Evolutionary conservation across 2,329 filamentous ascomycete genomes (phyloP).

Genomic region (Aspergillus brunneoviolaceus): DNA sequence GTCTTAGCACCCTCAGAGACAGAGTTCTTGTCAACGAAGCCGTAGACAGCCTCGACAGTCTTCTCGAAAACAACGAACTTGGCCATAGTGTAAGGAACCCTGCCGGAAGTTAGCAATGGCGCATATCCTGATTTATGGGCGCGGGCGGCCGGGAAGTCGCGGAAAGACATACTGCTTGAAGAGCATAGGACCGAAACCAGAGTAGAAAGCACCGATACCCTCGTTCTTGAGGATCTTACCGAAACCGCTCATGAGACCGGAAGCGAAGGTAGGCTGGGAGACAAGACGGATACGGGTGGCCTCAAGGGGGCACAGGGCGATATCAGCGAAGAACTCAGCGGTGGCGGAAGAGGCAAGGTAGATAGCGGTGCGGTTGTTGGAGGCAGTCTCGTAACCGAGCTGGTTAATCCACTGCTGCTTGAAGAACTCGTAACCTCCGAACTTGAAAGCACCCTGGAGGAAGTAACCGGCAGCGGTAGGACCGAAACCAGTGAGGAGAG

Average conservation of each 20-base stretch:
- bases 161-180: slow-evolving; percentile 69
- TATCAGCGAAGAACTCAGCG: slow-evolving; percentile 64
- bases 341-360: slow-evolving; percentile 67
- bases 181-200: slow-evolving; percentile 82
- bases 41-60: slow-evolving; percentile 73
- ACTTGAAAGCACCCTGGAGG: slow-evolving; percentile 91
- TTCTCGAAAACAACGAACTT: slow-evolving; percentile 96
- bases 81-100: slow-evolving; percentile 90
- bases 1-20: slow-evolving; percentile 71
- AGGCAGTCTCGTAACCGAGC: slow-evolving; percentile 74
- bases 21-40: slow-evolving; percentile 66
- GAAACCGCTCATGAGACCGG: slow-evolving; percentile 75
- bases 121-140: not conserved
- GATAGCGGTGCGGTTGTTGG: slow-evolving; percentile 76
- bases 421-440: slow-evolving; percentile 95
- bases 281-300: slow-evolving; percentile 92
- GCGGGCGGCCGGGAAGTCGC: no score
- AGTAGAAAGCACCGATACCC: slow-evolving; percentile 84
- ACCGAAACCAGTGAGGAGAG: slow-evolving; percentile 80
- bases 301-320: slow-evolving; percentile 83
- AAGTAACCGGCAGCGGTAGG: slow-evolving; percentile 89
- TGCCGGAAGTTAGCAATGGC: slow-evolving; percentile 35
- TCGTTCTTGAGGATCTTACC: slow-evolving; percentile 79
- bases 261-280: slow-evolving; percentile 81
- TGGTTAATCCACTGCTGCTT: slow-evolving; percentile 85